Conservation (phyloP, 331 rosid genomes). For the Pyrus hybrid region DNA sequence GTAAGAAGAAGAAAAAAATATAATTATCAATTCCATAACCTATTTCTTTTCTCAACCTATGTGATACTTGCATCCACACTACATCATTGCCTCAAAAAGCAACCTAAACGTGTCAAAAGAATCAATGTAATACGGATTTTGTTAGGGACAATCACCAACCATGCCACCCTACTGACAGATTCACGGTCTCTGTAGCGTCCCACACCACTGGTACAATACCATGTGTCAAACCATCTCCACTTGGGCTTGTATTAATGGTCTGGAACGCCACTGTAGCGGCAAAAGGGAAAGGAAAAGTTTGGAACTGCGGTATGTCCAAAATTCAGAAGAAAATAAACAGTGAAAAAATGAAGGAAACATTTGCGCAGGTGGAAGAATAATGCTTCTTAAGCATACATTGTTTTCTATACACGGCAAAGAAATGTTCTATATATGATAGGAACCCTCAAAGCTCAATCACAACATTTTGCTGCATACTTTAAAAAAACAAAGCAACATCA, state of each 20-base stretch:
- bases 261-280: not conserved
- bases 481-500: conserved; percentile 30
- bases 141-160: not conserved
- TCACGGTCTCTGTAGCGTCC: no score
- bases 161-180: not conserved
- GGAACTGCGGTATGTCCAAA: not conserved
- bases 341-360: not conserved
- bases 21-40: no score
- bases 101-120: no score
- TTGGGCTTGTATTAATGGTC: not conserved
- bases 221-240: not conserved
- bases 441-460: not conserved
- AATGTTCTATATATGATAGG: not conserved
- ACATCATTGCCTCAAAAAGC: not conserved
- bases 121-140: not conserved
- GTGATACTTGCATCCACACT: not conserved
- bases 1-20: no score
- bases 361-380: not conserved
- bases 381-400: conserved; percentile 15
- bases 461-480: conserved; percentile 29
- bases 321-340: not conserved
- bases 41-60: no score
- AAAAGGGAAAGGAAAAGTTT: no score
- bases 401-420: conserved; percentile 17
- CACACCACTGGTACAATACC: no score